Conservation (phyloP, 2,329 filamentous ascomycete genomes). For the Ilyonectria robusta region DNA sequence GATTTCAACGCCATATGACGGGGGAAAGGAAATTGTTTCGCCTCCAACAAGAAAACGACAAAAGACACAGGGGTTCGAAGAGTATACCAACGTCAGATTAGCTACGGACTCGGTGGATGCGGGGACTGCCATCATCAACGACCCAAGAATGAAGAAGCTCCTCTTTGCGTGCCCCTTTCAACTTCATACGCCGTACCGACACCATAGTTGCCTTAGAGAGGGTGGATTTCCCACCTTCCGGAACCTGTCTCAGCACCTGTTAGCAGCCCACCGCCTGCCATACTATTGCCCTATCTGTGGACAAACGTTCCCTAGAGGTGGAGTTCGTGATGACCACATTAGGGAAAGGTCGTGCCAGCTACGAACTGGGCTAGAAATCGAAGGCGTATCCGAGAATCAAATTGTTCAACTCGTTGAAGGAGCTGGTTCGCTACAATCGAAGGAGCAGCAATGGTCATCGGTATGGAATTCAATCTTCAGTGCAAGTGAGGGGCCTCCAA, state of each 20-base stretch:
- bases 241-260: neutral
- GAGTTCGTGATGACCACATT: slow-evolving; percentile 10
- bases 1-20: neutral
- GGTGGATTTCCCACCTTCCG: slow-evolving; percentile 7
- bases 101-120: neutral
- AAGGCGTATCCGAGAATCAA: slow-evolving; percentile 1
- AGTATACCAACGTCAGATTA: neutral
- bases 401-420: neutral
- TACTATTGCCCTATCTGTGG: slow-evolving; percentile 11
- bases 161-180: slow-evolving; percentile 1
- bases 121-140: neutral
- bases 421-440: neutral
- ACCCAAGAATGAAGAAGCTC: neutral
- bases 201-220: neutral
- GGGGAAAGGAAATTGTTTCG: neutral
- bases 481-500: neutral
- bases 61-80: neutral
- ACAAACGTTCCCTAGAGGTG: neutral
- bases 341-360: neutral
- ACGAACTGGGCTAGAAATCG: neutral
- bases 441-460: slow-evolving; percentile 3
- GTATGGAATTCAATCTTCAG: slow-evolving; percentile 1
- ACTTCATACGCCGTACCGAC: neutral
- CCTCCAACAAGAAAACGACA: neutral
- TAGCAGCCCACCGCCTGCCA: neutral